Percentiles rank a stretch among this genome's conserved stretches.
phyloP scores from a whole-genome alignment of 164 flowering plant species.

The Macadamia integrifolia region DNA sequence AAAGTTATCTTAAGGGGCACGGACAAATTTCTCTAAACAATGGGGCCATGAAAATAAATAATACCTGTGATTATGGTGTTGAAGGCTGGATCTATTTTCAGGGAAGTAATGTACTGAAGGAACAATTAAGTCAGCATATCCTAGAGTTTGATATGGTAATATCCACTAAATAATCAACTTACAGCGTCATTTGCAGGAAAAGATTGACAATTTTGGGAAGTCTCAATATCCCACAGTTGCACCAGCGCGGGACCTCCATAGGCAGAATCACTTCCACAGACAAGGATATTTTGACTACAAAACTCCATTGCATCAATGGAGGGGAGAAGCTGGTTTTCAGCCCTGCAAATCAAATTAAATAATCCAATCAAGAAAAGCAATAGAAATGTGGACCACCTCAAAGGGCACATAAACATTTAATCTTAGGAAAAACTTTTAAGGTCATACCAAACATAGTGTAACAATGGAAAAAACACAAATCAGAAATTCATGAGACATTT shows the following conservation, averaged over 20 bases:
- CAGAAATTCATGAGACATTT: too few species aligned
- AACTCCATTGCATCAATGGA: slow-evolving; percentile 13
- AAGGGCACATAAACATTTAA: too few species aligned
- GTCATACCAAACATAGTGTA: too few species aligned
- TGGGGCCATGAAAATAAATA: neutral
- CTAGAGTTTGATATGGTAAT: too few species aligned
- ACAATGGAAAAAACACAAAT: too few species aligned
- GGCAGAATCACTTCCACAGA: slow-evolving; percentile 13
- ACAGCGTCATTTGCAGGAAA: slow-evolving; percentile 7
- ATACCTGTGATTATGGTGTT: too few species aligned
- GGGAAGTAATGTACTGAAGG: slow-evolving; percentile 2
- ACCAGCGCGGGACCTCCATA: slow-evolving; percentile 11
- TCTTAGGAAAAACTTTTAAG: too few species aligned
- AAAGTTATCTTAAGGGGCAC: neutral
- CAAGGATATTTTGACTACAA: slow-evolving; percentile 10
- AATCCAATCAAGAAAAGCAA: neutral
- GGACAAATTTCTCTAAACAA: neutral
- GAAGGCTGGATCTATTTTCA: too few species aligned
- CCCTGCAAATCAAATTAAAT: neutral
- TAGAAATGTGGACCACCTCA: too few species aligned
- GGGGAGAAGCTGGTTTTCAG: neutral
- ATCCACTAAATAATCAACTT: neutral
- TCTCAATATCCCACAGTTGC: slow-evolving; percentile 11
- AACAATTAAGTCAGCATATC: neutral
- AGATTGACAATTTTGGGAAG: slow-evolving; percentile 2